Evolutionary conservation across 805 yeast genomes (phyloP).

Genomic region (Sugiyamaella marilandica): DNA sequence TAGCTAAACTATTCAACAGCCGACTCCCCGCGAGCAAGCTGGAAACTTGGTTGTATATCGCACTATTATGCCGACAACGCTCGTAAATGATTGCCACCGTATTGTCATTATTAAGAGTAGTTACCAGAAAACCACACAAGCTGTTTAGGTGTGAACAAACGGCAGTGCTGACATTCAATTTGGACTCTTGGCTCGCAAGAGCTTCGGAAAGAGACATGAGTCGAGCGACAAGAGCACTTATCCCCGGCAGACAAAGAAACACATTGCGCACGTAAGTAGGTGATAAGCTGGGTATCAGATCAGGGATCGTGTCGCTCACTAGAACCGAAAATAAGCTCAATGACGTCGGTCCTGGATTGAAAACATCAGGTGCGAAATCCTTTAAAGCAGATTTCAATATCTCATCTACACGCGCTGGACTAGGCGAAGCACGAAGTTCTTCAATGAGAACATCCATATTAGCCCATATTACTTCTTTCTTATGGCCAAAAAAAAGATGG

Average conservation of each 20-base stretch:
- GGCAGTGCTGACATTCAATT: background rate
- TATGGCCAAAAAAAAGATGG: background rate
- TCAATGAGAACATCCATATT: background rate
- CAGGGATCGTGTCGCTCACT: slow-evolving; percentile 2
- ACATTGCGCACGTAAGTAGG: background rate
- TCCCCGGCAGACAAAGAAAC: slow-evolving; percentile 2
- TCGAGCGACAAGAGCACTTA: background rate
- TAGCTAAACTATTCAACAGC: slow-evolving; percentile 1
- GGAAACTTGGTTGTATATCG: background rate
- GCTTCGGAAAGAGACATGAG: background rate
- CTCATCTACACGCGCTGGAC: background rate
- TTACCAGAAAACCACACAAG: background rate
- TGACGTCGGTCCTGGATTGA: background rate
- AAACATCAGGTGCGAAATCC: background rate
- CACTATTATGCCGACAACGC: background rate
- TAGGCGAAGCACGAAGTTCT: background rate
- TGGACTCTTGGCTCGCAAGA: background rate
- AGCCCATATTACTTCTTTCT: background rate
- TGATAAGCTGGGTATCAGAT: background rate
- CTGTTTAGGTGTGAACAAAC: background rate
- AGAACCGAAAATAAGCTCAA: slow-evolving; percentile 2
- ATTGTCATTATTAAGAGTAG: background rate
- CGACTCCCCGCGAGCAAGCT: slow-evolving; percentile 6
- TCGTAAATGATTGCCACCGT: background rate
- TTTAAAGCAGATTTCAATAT: background rate